Evolutionary conservation across 306 rosid species (phyloP).

Genomic region (Casuarina equisetifolia): DNA sequence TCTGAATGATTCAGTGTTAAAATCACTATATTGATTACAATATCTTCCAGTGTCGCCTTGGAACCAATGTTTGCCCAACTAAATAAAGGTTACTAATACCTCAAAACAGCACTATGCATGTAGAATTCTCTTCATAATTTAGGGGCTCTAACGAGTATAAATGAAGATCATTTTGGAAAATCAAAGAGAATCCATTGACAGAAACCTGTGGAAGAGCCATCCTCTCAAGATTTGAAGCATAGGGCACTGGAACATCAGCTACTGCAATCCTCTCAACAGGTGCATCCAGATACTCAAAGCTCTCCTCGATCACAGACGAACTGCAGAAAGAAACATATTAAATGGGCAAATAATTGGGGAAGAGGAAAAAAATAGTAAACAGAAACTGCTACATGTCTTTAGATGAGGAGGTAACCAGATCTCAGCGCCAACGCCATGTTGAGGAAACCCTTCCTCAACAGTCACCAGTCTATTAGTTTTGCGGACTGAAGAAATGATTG

Average conservation of each 20-base stretch:
- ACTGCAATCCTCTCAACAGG: slow-evolving; percentile 94
- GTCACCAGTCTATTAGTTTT: slow-evolving; percentile 92
- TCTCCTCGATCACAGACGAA: slow-evolving; percentile 88
- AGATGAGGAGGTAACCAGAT: slow-evolving; percentile 64
- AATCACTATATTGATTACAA: too few species aligned
- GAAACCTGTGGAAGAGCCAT: slow-evolving; percentile 93
- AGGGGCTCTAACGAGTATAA: not conserved
- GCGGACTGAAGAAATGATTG: slow-evolving; percentile 88
- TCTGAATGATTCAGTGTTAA: too few species aligned
- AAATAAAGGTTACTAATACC: too few species aligned
- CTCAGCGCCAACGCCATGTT: slow-evolving; percentile 99
- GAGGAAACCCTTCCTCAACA: slow-evolving; percentile 99
- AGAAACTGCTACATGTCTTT: slow-evolving; percentile 9
- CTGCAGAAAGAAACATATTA: slow-evolving; percentile 38
- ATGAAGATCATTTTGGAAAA: too few species aligned
- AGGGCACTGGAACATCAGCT: slow-evolving; percentile 99
- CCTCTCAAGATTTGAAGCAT: slow-evolving; percentile 94
- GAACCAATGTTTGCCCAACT: too few species aligned
- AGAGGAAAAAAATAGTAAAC: not conserved
- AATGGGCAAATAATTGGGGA: slow-evolving; percentile 9
- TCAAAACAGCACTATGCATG: too few species aligned
- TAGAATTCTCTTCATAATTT: not conserved
- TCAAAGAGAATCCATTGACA: not conserved
- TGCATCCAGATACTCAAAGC: slow-evolving; percentile 95
- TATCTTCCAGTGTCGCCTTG: too few species aligned